Conservation (phyloP, 257 asterid species). For the Buddleja alternifolia region DNA sequence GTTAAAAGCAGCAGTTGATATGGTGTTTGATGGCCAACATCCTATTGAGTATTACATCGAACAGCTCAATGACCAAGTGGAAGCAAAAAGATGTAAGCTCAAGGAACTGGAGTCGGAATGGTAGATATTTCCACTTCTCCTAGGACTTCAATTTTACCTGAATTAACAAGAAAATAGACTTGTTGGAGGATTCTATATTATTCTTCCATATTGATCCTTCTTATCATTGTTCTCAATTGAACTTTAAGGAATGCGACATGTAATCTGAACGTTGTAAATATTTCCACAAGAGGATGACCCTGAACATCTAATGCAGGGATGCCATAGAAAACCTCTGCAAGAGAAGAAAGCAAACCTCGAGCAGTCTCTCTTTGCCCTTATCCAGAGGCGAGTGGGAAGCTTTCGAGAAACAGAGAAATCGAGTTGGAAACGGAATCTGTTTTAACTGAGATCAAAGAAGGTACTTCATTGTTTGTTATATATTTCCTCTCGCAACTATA, state of each 20-base stretch:
- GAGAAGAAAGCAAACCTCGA: conserved; percentile 52
- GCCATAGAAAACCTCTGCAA: conserved; percentile 42
- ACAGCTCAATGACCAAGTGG: conserved; percentile 51
- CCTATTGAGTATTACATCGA: conserved; percentile 46
- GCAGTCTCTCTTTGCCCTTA: conserved; percentile 40
- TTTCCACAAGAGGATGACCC: conserved; percentile 25
- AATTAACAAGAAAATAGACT: background rate
- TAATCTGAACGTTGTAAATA: background rate
- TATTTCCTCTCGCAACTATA: conserved; percentile 22
- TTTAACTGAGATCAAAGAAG: conserved; percentile 54
- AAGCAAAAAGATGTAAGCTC: conserved; percentile 47
- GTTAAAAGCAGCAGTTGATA: conserved; percentile 50
- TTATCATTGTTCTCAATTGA: background rate
- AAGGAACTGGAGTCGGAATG: conserved; percentile 57
- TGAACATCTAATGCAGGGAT: conserved; percentile 51
- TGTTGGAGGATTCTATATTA: background rate
- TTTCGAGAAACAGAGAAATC: conserved; percentile 42
- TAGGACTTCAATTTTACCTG: conserved; percentile 9
- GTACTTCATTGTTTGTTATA: conserved; percentile 38
- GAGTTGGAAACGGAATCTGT: conserved; percentile 46
- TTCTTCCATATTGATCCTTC: background rate
- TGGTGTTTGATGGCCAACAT: conserved; percentile 44
- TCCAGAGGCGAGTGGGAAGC: conserved; percentile 56
- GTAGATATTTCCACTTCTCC: conserved; percentile 36
- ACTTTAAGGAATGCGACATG: conserved; percentile 4